Evolutionary conservation across 1,284 basidiomycete genomes (phyloP).

Genomic region (Stygiomarasmius scandens): DNA sequence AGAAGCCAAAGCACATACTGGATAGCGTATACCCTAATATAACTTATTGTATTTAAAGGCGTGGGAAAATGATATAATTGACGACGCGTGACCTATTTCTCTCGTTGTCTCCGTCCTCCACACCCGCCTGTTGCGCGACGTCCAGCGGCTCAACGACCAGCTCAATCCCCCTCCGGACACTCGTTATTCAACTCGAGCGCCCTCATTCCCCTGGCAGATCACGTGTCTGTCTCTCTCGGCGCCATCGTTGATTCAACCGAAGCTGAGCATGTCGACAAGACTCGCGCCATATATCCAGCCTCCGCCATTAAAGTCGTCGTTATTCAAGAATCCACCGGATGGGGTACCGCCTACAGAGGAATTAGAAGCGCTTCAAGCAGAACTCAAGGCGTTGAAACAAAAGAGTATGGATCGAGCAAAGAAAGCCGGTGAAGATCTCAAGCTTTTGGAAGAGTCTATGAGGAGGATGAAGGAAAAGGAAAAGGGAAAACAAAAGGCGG

Average conservation of each 20-base stretch:
- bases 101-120: neutral
- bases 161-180: neutral
- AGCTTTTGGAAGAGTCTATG: constrained; percentile 69
- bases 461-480: constrained; percentile 72
- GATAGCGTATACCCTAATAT: neutral
- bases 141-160: neutral
- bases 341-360: constrained; percentile 70
- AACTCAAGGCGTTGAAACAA: constrained; percentile 58
- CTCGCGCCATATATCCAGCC: constrained; percentile 25
- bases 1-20: neutral
- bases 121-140: neutral
- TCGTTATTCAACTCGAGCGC: neutral
- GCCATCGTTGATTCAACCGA: neutral
- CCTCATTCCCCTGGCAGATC: neutral
- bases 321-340: constrained; percentile 64
- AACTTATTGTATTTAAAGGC: neutral
- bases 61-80: neutral
- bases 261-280: neutral
- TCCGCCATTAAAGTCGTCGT: constrained; percentile 50
- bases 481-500: constrained; percentile 71
- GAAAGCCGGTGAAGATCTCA: constrained; percentile 72
- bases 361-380: constrained; percentile 63
- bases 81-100: neutral
- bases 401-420: constrained; percentile 60
- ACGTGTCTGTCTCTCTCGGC: neutral